Evolutionary conservation across 345 rosid species (phyloP), one percentile per base, ranked within the genome.

Genomic region (Conringia planisiliqua): DNA sequence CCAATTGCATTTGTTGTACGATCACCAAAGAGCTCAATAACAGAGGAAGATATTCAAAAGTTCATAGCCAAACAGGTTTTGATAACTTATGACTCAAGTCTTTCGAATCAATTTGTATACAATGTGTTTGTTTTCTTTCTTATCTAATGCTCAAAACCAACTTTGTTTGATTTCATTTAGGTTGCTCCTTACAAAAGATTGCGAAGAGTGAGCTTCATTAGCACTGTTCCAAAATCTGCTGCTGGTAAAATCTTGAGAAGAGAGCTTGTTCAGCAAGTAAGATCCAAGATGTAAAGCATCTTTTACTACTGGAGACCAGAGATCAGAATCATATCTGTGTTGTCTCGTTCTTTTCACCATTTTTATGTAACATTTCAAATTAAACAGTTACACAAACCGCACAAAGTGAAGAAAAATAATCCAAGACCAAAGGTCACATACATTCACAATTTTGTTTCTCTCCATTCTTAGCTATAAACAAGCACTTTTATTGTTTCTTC

Each of bases 181-280:
- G 96, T 90, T 8, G 95, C 98, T 14, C 94, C 96, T 52, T 96
- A 63, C 79, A 96, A 92, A 80, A 87, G 87, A 79, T 52, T 92
- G 63, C 66, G 89, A 29, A 75, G 76, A 82, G 94, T 96, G 64
- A 80, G 88, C 36, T 96, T 92, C 76, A 74, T 83, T 44, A 81
- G 73, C 71, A 74, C 24, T 14, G 87, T 96, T 26, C 99, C 96
- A 6, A 92, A 88, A 80, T 89, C 98, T 1, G 88, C 82, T 24
- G 80, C 99, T 0, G 98, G 99, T 57, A 96, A 96, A 78, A 89
- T 89, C 67, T 82, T 96, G 61, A 87, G 98, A 77, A 83, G 93
- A 75, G 94, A 88, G 74, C 90, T 96, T 46, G 82, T 84, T 4
- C 88, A 46, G 36, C 77, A 87, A 85, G 88, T 82, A 20, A 72